Evolutionary conservation across 352 stramenopile genomes (phyloP), one percentile per base, ranked within the genome.

Genomic region (Blastocystis sp.): DNA sequence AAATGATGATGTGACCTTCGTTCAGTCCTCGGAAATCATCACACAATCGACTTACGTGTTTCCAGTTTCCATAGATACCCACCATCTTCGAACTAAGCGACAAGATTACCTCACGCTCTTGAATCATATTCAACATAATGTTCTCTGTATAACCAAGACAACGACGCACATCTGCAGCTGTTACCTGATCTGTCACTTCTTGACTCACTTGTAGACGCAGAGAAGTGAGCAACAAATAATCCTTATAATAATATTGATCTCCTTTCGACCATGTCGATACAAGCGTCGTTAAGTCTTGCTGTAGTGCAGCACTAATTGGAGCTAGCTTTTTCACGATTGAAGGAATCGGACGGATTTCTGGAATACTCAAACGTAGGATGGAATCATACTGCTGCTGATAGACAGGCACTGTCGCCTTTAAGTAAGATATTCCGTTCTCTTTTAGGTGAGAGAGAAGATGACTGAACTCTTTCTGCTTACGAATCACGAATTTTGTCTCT

Each of bases 221-320:
- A 7, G 50, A 24, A 2, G 24, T 65, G 18, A 85, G 73, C 39
- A 85, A 55, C 73, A 85, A 45, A 45, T 85, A 62, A 41, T 85
- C 34, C 26, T 85, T 85, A 43, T 85, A 85, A 37, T 66, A 85
- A 55, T 85, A 85, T 34, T 64, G 26, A 43, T 85, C 73, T 20
- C 43, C 73, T 53, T 85, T 85, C 3, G 47, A 20, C 73, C 73
- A 85, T 34, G 41, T 18, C 45, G 11, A 37, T 24, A 34, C 34
- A 45, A 85, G 68, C 47, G 47, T 11, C 54, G 20, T 24, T 3
- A 85, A 37, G 56, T 85, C 26, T 13, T 65, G 16, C n/a, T 50
- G 50, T n/a, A 62, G 30, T 39, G 43, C 63, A 8, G n/a, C 20
- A n/a, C 9, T 41, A 2, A 37, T 13, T 1, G 47, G 6, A 9